Evolutionary conservation across 345 rosid genomes (phyloP).

Genomic region (Hevea brasiliensis): DNA sequence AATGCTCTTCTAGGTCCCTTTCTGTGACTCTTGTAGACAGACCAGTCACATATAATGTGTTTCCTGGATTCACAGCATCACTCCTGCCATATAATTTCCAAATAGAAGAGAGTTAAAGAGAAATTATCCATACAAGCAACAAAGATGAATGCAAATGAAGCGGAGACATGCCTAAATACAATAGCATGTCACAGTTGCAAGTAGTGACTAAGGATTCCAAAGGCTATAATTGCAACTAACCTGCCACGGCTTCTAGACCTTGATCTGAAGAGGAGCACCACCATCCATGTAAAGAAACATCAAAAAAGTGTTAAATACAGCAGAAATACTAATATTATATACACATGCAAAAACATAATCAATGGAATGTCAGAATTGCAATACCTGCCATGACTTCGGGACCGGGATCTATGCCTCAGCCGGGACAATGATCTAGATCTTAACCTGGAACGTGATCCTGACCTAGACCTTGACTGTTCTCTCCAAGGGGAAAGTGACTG

Average conservation of each 20-base stretch:
- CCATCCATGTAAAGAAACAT: constrained; percentile 21
- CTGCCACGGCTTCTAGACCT: constrained; percentile 86
- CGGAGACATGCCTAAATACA: background rate
- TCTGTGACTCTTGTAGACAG: constrained; percentile 89
- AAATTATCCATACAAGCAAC: background rate
- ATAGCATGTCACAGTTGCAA: background rate
- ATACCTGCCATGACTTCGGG: constrained; percentile 87
- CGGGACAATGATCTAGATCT: constrained; percentile 57
- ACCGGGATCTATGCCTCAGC: constrained; percentile 69
- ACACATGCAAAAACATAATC: constrained; percentile 4
- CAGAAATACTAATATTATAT: background rate
- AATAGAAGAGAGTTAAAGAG: background rate
- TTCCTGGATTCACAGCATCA: constrained; percentile 61
- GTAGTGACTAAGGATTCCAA: background rate
- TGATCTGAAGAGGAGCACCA: constrained; percentile 46
- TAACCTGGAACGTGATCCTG: constrained; percentile 26
- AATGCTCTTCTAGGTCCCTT: constrained; percentile 87
- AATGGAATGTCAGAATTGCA: constrained; percentile 3
- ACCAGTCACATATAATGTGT: constrained; percentile 92
- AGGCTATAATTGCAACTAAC: constrained; percentile 36
- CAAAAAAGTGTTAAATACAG: background rate
- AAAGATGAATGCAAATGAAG: background rate
- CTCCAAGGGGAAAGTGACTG: constrained; percentile 70
- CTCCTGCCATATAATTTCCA: constrained; percentile 36
- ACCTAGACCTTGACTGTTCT: constrained; percentile 52